A percentile compares a stretch with the other conserved stretches of the same genome.
These are phyloP conservation scores for Plasmodium yoelii DNA, from an alignment of 169 alveolate genomes.

Conservation along the genomic window DNA sequence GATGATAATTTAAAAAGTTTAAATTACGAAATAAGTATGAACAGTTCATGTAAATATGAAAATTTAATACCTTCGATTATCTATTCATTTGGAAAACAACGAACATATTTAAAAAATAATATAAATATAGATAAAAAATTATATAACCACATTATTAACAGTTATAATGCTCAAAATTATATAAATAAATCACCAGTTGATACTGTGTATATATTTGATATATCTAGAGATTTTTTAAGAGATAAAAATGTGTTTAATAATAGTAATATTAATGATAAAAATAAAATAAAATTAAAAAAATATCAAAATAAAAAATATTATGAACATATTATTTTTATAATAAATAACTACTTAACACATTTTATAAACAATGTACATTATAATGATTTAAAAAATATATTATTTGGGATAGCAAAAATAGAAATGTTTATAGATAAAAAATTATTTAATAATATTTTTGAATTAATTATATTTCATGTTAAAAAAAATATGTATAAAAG, in stretches of 20 bases:
- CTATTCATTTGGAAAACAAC: slow-evolving; percentile 70
- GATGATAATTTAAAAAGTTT: slow-evolving; percentile 13
- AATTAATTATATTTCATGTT: slow-evolving; percentile 25
- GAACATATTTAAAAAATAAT: slow-evolving; percentile 57
- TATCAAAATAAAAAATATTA: slow-evolving; percentile 49
- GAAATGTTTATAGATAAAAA: slow-evolving; percentile 68
- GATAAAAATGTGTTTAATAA: slow-evolving; percentile 33
- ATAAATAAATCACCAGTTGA: slow-evolving; percentile 24
- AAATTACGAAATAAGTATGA: slow-evolving; percentile 7
- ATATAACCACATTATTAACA: slow-evolving; percentile 49
- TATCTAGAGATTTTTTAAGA: slow-evolving; percentile 37
- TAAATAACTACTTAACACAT: slow-evolving; percentile 40
- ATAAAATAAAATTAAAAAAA: slow-evolving; percentile 6
- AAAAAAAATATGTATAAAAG: slow-evolving; percentile 31
- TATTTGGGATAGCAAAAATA: slow-evolving; percentile 69
- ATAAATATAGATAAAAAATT: slow-evolving; percentile 50
- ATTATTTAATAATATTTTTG: slow-evolving; percentile 36
- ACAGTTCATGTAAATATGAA: slow-evolving; percentile 34
- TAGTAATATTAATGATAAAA: slow-evolving; percentile 14
- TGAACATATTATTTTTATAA: slow-evolving; percentile 50
- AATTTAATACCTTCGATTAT: slow-evolving; percentile 69
- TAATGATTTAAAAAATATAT: slow-evolving; percentile 71
- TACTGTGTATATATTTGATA: slow-evolving; percentile 39
- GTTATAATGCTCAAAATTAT: slow-evolving; percentile 9
- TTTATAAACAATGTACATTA: slow-evolving; percentile 49